Evolutionary conservation across 306 rosid species (phyloP).

Genomic region (Vicia villosa): DNA sequence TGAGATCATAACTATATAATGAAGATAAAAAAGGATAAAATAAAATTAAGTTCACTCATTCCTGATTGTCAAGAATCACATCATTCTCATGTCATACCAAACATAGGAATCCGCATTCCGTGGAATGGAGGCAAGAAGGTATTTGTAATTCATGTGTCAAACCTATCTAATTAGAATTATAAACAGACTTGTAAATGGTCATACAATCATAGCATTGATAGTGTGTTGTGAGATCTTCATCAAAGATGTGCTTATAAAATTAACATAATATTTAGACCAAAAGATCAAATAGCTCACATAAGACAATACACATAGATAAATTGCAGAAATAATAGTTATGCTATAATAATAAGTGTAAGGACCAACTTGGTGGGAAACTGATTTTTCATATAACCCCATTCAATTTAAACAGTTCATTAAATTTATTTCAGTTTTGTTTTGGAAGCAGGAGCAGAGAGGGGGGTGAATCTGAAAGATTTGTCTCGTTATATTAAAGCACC

Average conservation of each 20-base stretch:
- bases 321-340: slow-evolving; percentile 4
- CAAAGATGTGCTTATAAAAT: slow-evolving; percentile 20
- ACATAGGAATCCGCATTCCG: slow-evolving; percentile 7
- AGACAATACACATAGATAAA: slow-evolving; percentile 3
- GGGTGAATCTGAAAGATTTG: slow-evolving; percentile 15
- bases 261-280: neutral
- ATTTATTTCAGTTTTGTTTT: slow-evolving; percentile 2
- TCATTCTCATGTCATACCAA: slow-evolving; percentile 24
- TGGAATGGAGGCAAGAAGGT: slow-evolving; percentile 10
- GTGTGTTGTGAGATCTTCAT: slow-evolving; percentile 17
- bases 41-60: neutral
- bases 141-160: slow-evolving; percentile 9
- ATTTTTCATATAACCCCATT: slow-evolving; percentile 14
- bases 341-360: neutral
- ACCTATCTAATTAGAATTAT: slow-evolving; percentile 3
- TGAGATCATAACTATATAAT: slow-evolving; percentile 9
- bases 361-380: slow-evolving; percentile 14
- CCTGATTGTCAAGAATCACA: slow-evolving; percentile 7
- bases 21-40: neutral
- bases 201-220: slow-evolving; percentile 1
- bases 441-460: slow-evolving; percentile 14
- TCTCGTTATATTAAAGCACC: slow-evolving; percentile 21
- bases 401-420: slow-evolving; percentile 8
- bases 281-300: neutral
- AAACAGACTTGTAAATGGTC: slow-evolving; percentile 14